Evolutionary conservation across 176 grass and related monocot species (phyloP), one percentile per base, ranked within the genome.

Genomic region (Aegilops bicornis): DNA sequence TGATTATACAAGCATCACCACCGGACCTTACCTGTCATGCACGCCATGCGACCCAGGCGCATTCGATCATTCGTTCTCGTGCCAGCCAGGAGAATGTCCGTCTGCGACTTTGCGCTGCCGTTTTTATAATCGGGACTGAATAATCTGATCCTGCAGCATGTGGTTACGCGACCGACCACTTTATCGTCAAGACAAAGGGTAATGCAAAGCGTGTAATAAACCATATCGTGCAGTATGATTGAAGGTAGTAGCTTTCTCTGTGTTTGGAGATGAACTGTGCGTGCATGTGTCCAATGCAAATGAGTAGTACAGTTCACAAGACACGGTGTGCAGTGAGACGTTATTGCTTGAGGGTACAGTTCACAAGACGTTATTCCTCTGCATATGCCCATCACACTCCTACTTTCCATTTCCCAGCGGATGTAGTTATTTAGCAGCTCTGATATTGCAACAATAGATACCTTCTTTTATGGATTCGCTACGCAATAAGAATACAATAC

Each of bases 21-120:
- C 16, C 61, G 30, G 29, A 87, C 16, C 61, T 77, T 80, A 64
- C 82, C 81, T 88, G 81, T 79, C 89, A 77, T 75, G 60, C 81
- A 84, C 45, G 43, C 25, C 39, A 86, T 73, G 84, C 84, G 79
- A 64, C 72, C 50, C 54, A 35, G 52, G 14, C 72, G 13, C 1
- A 66, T 73, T 60, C n/a, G 50, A 77, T 77, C 64, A 35, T 82
- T 52, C 89, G 72, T 67, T 84, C 59, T 22, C 43, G 50, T 62
- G 82, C 52, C 77, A 82, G 86, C 82, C 67, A 85, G 82, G 82
- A 78, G 90, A 91, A 91, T 88, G 82, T 85, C 58, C 60, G 6
- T 66, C 31, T 39, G 15, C 36, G 14, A 43, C 82, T 69, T 85
- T 54, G 77, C 56, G 19, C 59, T 27, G 24, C 23, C 17, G 56